Conservation (phyloP, 306 rosid species). For the Comarum palustre region DNA sequence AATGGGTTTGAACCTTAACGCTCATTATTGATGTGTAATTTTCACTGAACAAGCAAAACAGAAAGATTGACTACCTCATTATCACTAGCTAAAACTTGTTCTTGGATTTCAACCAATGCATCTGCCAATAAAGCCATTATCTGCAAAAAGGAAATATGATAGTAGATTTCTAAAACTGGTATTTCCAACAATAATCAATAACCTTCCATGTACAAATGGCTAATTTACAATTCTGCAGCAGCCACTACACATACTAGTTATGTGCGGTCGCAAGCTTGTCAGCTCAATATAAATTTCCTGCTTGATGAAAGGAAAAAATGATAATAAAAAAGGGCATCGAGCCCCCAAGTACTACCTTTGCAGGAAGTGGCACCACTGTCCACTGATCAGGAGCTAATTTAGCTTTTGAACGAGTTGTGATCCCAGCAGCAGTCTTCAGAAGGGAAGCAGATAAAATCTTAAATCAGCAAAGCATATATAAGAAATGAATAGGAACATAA, state of each 20-base stretch:
- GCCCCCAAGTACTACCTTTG: slow-evolving; percentile 51
- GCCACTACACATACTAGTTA: background rate
- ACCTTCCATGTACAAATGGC: background rate
- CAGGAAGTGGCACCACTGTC: slow-evolving; percentile 76
- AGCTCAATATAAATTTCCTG: slow-evolving; percentile 1
- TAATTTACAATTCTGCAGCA: background rate
- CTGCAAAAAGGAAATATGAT: too few relatives aligned
- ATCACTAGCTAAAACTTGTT: slow-evolving; percentile 66
- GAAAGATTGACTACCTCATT: slow-evolving; percentile 48
- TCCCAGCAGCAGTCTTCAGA: slow-evolving; percentile 59
- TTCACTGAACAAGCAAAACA: background rate
- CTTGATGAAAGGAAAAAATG: background rate
- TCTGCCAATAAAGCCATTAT: slow-evolving; percentile 80
- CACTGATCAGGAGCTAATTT: slow-evolving; percentile 87
- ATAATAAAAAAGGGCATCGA: background rate
- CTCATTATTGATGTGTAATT: background rate
- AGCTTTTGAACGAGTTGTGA: slow-evolving; percentile 87
- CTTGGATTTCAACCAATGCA: slow-evolving; percentile 78
- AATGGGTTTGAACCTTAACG: slow-evolving; percentile 8
- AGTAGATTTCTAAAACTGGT: slow-evolving; percentile 5
- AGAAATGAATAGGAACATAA: slow-evolving; percentile 8
- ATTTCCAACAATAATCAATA: background rate
- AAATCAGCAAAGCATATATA: slow-evolving; percentile 24
- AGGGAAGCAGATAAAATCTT: slow-evolving; percentile 18
- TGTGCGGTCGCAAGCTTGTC: background rate